Evolutionary conservation across 73 alveolate species (phyloP), one percentile per base, ranked within the genome.

Genomic region (Loxodes magnus): DNA sequence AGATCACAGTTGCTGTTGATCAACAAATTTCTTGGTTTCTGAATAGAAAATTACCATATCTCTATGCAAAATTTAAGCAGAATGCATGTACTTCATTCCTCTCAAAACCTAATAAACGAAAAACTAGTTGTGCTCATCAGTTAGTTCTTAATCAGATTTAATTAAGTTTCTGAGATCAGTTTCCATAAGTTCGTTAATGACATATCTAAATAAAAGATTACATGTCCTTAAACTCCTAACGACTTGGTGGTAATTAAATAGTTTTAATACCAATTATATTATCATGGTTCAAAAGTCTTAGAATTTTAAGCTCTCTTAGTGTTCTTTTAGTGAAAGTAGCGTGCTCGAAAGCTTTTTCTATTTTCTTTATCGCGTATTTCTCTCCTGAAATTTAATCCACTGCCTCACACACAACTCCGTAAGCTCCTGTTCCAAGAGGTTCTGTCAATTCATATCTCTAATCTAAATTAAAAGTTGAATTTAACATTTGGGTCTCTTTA

Each of bases 41-140:
- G n/a, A n/a, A n/a, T n/a, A n/a, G n/a, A n/a, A n/a, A n/a, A n/a
- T n/a, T n/a, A n/a, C n/a, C 41, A 90, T 44, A 64, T 90, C 97
- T 51, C 98, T 77, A 58, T 90, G 98, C 59, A 87, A 68, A 21
- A 90, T 84, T 28, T 70, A 67, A 19, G 98, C 98, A 27, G 94
- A 75, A 63, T 91, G 98, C 46, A 91, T 70, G 66, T 73, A 91
- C 35, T 67, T 54, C 20, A 87, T 46, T 15, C 97, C 95, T 63
- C 95, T 53, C 15, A 87, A 71, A 4, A 84, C 55, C 50, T 87
- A 77, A 59, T 83, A 87, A 62, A 83, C 57, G 42, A 87, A 80
- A 60, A 66, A 80, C 63, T 80, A 65, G 20, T 76, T 77, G 28
- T 80, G 90, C 30, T 80, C 94, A 42, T 76, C 94, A 31, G 80